Base-by-base conservation (phyloP, 176 grass and related monocot species). In the Carex pumila region DNA sequence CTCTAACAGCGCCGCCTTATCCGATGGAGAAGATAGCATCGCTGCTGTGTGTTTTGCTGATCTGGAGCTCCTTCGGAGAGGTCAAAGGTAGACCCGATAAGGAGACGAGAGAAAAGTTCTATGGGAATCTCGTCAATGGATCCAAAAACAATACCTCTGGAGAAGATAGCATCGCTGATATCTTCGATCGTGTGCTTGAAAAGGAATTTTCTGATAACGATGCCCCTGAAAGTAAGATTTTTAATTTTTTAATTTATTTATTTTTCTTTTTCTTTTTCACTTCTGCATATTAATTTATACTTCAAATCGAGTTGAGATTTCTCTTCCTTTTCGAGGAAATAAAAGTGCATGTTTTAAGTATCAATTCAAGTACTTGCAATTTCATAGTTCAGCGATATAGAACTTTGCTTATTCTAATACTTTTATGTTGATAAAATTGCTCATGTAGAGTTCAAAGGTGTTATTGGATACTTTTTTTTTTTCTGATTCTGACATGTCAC, bases 141-240 rank as follows among this genome's bases (percentile, higher is more conserved):
- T 72, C 89, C 36, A 85, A 90, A 3, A 85, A 22, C 55, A 99
- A 87, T 85, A 84, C 73, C 81, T 12, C 93, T 49, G 93, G 86
- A 54, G 93, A 93, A 4, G 93, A 82, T 64, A 99, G 97, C 90
- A 93, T 99, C 86, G 97, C 97, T 58, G 97, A 92, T 10, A 99
- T 99, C 71, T 99, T 99, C 87, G 97, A 89, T 79, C 91, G 93
- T 86, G 93, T 96, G 81, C 97, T 99, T 65, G 91, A 99, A 71
- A 99, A 94, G 93, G 97, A 99, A 87, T 99, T 99, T 89, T 90
- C 95, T 37, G 95, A 98, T 10, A 94, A 89, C 67, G 96, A 99
- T 84, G 79, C 75, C 14, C 79, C 88, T 47, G 93, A 95, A 85
- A 83, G 97, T 96, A 92, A 29, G 92, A 53, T 79, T 29, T 82